Evolutionary conservation across 2,329 filamentous ascomycete species (phyloP), one percentile per base, ranked within the genome.

Genomic region (Ophiosphaerella korrae): DNA sequence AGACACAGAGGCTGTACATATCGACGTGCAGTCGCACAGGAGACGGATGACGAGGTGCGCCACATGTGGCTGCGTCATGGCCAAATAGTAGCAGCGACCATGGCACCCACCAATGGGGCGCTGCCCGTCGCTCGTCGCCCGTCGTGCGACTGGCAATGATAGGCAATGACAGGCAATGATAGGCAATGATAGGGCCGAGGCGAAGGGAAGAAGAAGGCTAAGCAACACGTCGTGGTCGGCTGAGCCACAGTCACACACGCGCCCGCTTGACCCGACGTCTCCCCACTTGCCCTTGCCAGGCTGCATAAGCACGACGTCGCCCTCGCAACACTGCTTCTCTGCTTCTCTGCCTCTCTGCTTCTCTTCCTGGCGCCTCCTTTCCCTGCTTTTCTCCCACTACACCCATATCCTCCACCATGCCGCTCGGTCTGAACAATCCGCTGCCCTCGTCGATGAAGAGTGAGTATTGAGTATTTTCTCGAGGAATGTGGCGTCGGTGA

Each of bases 371-470:
- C 24, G 23, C 9, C 39, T 14, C 4, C 18, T 36, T 14, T 12
- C 39, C 18, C 45, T 26, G 12, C 18, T 23, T 6, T 37, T 36
- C 34, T 38, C 29, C 23, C 34, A 44, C 34, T 42, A 35, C 50
- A 33, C 48, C 23, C 57, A 58, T 38, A 18, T 35, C 14, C 45
- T 33, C 34, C 52, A 45, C 23, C 29, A 80, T 80, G 78, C 73
- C 74, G 29, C 63, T 78, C 49, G 76, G 78, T 57, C 74, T 82
- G 67, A 81, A 82, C 63, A 82, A 82, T 64, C 80, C 80, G 56
- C 72, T 82, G 67, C 80, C 80, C 53, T 77, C 78, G 55, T 80
- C 77, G 32, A 78, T 82, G 77, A 72, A 72, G 60, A 82, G 79
- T 81, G 66, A 70, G 79, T 77, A 37, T 8, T 26, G 8, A 26